Evolutionary conservation across 345 rosid genomes (phyloP), one percentile per base, ranked within the genome.

Genomic region (Psidium guajava): DNA sequence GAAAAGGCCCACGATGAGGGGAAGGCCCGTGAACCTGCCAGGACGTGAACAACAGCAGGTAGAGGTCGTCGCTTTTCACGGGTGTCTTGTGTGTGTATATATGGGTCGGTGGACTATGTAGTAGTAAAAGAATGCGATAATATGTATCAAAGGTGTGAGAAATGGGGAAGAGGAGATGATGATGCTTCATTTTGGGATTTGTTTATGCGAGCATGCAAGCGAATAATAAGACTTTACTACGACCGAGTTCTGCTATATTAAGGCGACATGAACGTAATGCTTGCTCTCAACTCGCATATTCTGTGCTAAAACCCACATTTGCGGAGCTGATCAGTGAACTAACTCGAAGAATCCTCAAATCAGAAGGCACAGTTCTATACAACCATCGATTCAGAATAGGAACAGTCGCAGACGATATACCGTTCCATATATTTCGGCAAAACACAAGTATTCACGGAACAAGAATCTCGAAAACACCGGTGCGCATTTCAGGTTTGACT

Each of bases 1-100:
- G 69, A 82, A 18, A 87, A 85, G 58, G 91, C 90, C 86, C 88
- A 87, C 28, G 90, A 86, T n/a, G 75, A 83, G 77, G 84, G 74
- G 81, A 84, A n/a, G 49, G 14, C 85, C 36, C 54, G 12, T 14
- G 81, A 21, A 6, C 47, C n/a, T 2, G 77, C 28, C 52, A 47
- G 57, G 42, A 36, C 47, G 25, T 36, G 80, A 21, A 69, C 25
- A 11, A 21, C 47, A 36, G 47, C 47, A 36, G 18, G 47, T 5
- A 20, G 80, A 69, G 80, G 47, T 36, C 80, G 80, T 69, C 47
- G 80, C 80, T 18, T 69, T 18, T 69, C 14, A 1, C 2, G 80
- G 25, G 36, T 47, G 47, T 69, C 80, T 36, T 36, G 20, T 16
- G 24, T 16, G 44, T 64, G 42, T n/a, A 3, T 3, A 0, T 13